A percentile compares a stretch with the other conserved stretches of the same genome.
Conservation (phyloP, 768 basidiomycete genomes). For the Agaricus subrufescens region DNA sequence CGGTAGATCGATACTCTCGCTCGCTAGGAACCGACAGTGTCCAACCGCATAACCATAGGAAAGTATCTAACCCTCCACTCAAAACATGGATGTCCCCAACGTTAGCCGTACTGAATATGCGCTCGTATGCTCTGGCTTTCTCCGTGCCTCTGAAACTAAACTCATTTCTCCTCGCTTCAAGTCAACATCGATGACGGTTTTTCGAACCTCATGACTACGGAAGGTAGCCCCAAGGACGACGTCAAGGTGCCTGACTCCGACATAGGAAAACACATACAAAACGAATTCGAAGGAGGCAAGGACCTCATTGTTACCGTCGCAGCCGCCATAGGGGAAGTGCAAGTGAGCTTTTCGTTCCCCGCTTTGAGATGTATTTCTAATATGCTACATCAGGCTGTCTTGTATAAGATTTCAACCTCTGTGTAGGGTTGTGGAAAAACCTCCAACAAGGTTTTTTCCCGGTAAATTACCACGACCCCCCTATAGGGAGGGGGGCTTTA, state of each 20-base stretch:
- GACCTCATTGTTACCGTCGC: conserved; percentile 85
- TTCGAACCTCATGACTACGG: conserved; percentile 87
- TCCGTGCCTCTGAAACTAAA: conserved; percentile 3
- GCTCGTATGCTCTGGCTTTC: conserved; percentile 50
- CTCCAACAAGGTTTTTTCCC: no score
- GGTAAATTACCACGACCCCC: no score
- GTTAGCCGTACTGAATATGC: conserved; percentile 87
- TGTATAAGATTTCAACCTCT: conserved; percentile 46
- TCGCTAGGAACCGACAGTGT: background rate
- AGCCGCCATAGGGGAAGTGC: conserved; percentile 90
- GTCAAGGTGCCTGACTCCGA: conserved; percentile 88
- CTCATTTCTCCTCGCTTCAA: conserved; percentile 32
- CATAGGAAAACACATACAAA: conserved; percentile 66
- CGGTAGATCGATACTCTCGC: conserved; percentile 56
- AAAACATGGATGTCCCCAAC: conserved; percentile 99
- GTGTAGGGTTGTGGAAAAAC: no score
- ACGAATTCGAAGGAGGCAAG: conserved; percentile 79
- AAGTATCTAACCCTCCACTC: conserved; percentile 94
- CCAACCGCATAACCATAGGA: conserved; percentile 44
- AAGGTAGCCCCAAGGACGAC: conserved; percentile 86
- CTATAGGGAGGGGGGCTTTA: no score
- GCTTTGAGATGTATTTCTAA: background rate
- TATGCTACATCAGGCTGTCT: conserved; percentile 55
- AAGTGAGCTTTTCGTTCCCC: conserved; percentile 32
- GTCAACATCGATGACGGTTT: conserved; percentile 91